These are phyloP conservation scores for Rhodotorula graminis DNA, from an alignment of 768 basidiomycete genomes.

Conservation along the genomic window DNA sequence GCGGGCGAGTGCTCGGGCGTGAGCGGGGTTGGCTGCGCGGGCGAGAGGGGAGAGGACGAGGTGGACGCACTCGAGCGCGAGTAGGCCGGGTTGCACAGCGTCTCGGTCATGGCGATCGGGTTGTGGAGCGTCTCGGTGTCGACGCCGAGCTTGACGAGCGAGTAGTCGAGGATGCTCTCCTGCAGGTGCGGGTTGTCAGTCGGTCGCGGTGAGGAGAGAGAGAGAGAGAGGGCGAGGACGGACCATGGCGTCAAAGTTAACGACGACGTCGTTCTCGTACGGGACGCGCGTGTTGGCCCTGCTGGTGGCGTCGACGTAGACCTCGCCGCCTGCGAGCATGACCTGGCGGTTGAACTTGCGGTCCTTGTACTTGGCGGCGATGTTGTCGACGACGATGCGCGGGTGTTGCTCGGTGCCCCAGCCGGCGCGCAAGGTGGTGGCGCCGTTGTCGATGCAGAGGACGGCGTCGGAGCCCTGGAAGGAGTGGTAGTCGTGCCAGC, in stretches of 20 bases:
- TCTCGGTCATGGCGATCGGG: conserved; percentile 89
- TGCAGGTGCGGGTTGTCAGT: conserved; percentile 45
- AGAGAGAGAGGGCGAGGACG: not conserved
- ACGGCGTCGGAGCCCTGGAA: conserved; percentile 51
- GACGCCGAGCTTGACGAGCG: conserved; percentile 79
- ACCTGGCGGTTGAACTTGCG: conserved; percentile 73
- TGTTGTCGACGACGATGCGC: conserved; percentile 36
- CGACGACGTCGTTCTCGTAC: conserved; percentile 89
- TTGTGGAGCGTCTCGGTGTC: conserved; percentile 69
- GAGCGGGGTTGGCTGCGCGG: not conserved
- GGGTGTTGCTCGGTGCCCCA: conserved; percentile 35
- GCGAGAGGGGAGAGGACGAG: not conserved
- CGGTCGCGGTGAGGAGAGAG: conserved; percentile 20
- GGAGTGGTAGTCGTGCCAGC: conserved; percentile 5
- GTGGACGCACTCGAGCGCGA: conserved; percentile 69
- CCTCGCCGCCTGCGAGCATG: conserved; percentile 80
- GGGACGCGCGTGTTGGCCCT: conserved; percentile 71
- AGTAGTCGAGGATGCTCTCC: conserved; percentile 93
- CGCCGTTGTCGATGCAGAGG: conserved; percentile 66
- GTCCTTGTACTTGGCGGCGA: conserved; percentile 74
- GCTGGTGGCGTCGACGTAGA: conserved; percentile 79
- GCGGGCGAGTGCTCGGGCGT: conserved; percentile 3
- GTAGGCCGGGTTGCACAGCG: conserved; percentile 78
- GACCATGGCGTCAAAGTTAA: conserved; percentile 90
- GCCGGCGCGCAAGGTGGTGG: conserved; percentile 41